Evolutionary conservation across 2,329 filamentous ascomycete genomes (phyloP).

Genomic region (Phialophora chinensis): DNA sequence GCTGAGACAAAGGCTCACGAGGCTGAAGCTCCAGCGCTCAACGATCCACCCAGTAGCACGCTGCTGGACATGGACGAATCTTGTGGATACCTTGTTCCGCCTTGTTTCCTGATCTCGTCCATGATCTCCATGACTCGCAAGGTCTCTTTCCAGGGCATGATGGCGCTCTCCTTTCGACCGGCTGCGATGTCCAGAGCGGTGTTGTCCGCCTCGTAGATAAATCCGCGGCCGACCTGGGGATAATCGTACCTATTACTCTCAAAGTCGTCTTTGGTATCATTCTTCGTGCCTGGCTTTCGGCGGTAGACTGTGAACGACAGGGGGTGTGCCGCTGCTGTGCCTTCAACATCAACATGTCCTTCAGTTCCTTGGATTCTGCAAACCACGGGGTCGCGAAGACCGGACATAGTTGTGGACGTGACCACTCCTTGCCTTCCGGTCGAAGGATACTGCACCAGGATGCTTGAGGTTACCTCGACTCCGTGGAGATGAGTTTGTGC

Average conservation of each 20-base stretch:
- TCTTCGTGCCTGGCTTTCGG: slow-evolving; percentile 14
- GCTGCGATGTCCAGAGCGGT: slow-evolving; percentile 43
- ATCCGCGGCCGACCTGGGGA: slow-evolving; percentile 35
- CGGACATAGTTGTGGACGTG: slow-evolving; percentile 46
- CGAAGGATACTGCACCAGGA: slow-evolving; percentile 50
- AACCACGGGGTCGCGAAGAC: slow-evolving; percentile 16
- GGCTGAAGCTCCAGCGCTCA: slow-evolving; percentile 7
- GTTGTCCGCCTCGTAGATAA: slow-evolving; percentile 47
- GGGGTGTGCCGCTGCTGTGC: slow-evolving; percentile 26
- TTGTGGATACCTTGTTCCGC: slow-evolving; percentile 41
- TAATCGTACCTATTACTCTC: slow-evolving; percentile 27
- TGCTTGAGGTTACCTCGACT: slow-evolving; percentile 45
- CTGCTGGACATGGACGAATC: slow-evolving; percentile 11
- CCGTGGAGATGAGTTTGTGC: slow-evolving; percentile 49
- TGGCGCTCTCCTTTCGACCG: slow-evolving; percentile 46
- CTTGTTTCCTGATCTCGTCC: slow-evolving; percentile 53
- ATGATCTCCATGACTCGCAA: slow-evolving; percentile 55
- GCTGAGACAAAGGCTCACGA: slow-evolving; percentile 12
- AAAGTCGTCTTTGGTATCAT: slow-evolving; percentile 1
- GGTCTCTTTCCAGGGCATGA: slow-evolving; percentile 57
- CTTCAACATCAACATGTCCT: slow-evolving; percentile 35
- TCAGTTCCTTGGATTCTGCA: slow-evolving; percentile 37
- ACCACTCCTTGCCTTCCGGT: slow-evolving; percentile 52
- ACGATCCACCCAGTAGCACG: not conserved
- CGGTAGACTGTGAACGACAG: slow-evolving; percentile 31